These are phyloP conservation scores for Hymenoscyphus linearis DNA, from an alignment of 2,329 filamentous ascomycete genomes.

Conservation along the genomic window DNA sequence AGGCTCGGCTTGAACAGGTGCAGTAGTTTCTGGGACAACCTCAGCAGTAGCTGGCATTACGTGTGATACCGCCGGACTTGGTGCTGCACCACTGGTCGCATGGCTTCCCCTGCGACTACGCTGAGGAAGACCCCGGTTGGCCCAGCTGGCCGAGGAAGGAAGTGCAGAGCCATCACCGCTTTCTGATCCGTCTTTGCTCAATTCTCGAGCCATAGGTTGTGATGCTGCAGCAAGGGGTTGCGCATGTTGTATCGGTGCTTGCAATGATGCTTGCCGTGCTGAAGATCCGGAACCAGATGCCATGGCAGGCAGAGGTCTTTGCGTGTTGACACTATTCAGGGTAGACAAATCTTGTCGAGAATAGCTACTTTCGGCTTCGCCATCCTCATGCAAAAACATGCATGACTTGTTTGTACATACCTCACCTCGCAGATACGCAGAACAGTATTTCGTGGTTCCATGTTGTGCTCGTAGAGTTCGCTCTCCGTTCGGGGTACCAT, in stretches of 20 bases:
- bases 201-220: conserved; percentile 67
- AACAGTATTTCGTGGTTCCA: conserved; percentile 98
- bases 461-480: conserved; percentile 71
- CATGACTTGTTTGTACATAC: conserved; percentile 92
- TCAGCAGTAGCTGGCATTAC: conserved; percentile 51
- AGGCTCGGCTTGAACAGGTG: conserved; percentile 7
- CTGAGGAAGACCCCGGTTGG: conserved; percentile 60
- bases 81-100: conserved; percentile 72
- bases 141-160: conserved; percentile 92
- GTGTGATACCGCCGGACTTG: conserved; percentile 71
- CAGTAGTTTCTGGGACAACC: conserved; percentile 39
- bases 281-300: conserved; percentile 48
- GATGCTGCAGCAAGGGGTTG: conserved; percentile 36
- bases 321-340: conserved; percentile 83
- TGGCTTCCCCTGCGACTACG: conserved; percentile 70
- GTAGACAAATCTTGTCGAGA: conserved; percentile 91
- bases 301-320: conserved; percentile 54
- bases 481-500: conserved; percentile 88
- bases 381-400: conserved; percentile 96
- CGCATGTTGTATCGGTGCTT: conserved; percentile 31
- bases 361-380: conserved; percentile 97
- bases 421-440: conserved; percentile 90
- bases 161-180: conserved; percentile 82
- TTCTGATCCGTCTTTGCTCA: conserved; percentile 72
- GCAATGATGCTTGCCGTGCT: conserved; percentile 45